Evolutionary conservation across 1,284 basidiomycete genomes (phyloP).

Genomic region (Takashimella koratensis): DNA sequence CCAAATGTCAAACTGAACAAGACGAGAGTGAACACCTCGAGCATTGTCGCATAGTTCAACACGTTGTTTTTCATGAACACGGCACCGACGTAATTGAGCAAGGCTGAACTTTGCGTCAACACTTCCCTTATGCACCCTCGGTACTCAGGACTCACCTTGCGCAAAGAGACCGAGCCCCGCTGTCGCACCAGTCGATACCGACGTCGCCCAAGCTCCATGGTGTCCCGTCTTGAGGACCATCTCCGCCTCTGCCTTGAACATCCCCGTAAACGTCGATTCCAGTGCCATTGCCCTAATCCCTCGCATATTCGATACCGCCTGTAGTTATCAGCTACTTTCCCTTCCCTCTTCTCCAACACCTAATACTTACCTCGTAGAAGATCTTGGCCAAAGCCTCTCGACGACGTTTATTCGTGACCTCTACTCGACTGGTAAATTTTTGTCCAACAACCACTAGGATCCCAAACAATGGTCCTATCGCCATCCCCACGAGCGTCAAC

Average conservation of each 20-base stretch:
- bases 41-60: slow-evolving; percentile 81
- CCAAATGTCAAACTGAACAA: slow-evolving; percentile 92
- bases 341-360: background rate
- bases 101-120: slow-evolving; percentile 54
- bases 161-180: slow-evolving; percentile 80
- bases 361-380: slow-evolving; percentile 71
- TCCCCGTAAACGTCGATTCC: slow-evolving; percentile 65
- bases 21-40: slow-evolving; percentile 84
- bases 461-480: slow-evolving; percentile 77
- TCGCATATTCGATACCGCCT: slow-evolving; percentile 80
- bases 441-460: slow-evolving; percentile 65
- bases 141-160: slow-evolving; percentile 54
- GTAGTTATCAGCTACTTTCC: slow-evolving; percentile 11
- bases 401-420: slow-evolving; percentile 74
- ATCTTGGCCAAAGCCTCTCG: slow-evolving; percentile 78
- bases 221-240: slow-evolving; percentile 66
- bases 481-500: slow-evolving; percentile 84
- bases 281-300: slow-evolving; percentile 89
- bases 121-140: no score
- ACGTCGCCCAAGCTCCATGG: slow-evolving; percentile 73
- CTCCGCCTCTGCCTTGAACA: slow-evolving; percentile 63
- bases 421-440: slow-evolving; percentile 54
- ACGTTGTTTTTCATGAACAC: slow-evolving; percentile 73
- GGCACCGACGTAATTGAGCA: slow-evolving; percentile 86
- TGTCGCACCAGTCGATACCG: slow-evolving; percentile 74